Evolutionary conservation across 2,329 filamentous ascomycete genomes (phyloP).

Genomic region (Macrophomina pseudophaseolina): DNA sequence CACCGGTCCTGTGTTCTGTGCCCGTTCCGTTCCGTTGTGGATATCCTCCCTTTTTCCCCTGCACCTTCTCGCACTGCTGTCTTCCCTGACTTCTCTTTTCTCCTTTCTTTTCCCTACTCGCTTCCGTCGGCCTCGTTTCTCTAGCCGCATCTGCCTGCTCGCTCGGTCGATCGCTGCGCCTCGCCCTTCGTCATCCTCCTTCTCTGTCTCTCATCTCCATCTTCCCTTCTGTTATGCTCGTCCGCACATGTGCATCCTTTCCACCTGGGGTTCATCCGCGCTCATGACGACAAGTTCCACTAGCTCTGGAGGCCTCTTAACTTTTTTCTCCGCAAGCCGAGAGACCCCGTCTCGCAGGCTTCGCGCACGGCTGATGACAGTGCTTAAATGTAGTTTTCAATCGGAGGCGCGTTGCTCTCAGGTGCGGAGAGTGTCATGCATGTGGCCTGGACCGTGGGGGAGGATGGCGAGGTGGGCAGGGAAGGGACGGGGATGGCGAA

Average conservation of each 20-base stretch:
- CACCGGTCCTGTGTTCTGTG: background rate
- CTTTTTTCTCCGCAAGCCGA: background rate
- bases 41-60: background rate
- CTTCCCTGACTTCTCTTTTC: background rate
- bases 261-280: background rate
- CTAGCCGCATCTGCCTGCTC: background rate
- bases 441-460: background rate
- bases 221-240: background rate
- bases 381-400: constrained; percentile 26
- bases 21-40: background rate
- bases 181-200: background rate
- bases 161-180: background rate
- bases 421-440: background rate
- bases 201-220: background rate
- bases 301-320: background rate
- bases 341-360: background rate
- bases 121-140: background rate
- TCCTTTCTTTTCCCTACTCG: background rate
- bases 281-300: background rate
- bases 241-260: background rate
- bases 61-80: no score
- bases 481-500: background rate
- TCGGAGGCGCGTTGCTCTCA: constrained; percentile 16
- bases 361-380: constrained; percentile 12
- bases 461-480: background rate